Evolutionary conservation across 495 filamentous ascomycete species (phyloP).

Genomic region (Pyronema omphalodes): DNA sequence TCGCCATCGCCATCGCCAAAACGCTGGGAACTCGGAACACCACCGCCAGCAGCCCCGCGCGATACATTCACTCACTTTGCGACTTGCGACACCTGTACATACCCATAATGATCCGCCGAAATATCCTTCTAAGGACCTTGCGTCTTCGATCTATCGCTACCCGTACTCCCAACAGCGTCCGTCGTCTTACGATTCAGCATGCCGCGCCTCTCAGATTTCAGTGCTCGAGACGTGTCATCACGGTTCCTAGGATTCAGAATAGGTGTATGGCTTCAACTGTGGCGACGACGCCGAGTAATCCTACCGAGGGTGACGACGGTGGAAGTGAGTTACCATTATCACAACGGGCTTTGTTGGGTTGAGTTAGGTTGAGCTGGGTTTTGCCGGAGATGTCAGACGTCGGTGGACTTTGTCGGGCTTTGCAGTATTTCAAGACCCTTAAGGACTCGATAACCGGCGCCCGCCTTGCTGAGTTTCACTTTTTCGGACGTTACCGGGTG

Average conservation of each 20-base stretch:
- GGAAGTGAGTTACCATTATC: too few species aligned
- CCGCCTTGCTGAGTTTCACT: too few species aligned
- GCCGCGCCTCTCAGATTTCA: not conserved
- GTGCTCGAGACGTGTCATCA: not conserved
- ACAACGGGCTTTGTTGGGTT: too few species aligned
- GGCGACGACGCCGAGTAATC: not conserved
- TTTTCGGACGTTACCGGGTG: not conserved
- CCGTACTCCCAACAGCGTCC: not conserved
- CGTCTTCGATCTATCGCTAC: not conserved
- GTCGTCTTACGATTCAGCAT: not conserved
- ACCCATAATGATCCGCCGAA: constrained; percentile 2
- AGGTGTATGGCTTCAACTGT: not conserved
- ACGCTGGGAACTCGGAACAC: too few species aligned
- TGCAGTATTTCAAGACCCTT: not conserved
- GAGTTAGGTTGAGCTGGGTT: too few species aligned
- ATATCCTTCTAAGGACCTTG: not conserved
- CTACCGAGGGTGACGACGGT: not conserved
- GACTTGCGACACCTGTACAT: too few species aligned
- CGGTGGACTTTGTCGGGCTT: not conserved
- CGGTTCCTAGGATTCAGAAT: not conserved
- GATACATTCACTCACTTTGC: too few species aligned
- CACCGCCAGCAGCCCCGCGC: too few species aligned
- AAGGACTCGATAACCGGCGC: too few species aligned
- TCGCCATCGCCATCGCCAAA: too few species aligned
- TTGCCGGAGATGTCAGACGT: too few species aligned